Conservation (phyloP, 1,284 basidiomycete species). For the Spongispora temasekensis region DNA sequence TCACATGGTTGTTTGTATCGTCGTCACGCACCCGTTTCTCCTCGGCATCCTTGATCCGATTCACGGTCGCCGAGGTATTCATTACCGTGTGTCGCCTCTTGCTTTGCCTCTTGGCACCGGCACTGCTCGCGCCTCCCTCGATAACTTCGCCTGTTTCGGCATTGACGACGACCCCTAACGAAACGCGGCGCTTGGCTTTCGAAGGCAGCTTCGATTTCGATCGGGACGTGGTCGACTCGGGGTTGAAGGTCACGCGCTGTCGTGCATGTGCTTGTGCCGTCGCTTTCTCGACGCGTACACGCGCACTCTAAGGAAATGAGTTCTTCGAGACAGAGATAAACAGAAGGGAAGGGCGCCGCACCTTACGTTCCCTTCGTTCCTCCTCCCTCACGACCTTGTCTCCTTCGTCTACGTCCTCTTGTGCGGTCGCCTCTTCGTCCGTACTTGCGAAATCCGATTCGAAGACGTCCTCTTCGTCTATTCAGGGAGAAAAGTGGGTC, state of each 20-base stretch:
- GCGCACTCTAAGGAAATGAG: no score
- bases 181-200: no score
- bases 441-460: constrained; percentile 82
- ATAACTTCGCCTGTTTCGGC: constrained; percentile 59
- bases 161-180: no score
- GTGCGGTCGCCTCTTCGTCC: constrained; percentile 69
- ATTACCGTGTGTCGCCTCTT: constrained; percentile 63
- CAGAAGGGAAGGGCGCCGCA: not conserved
- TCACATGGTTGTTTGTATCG: not conserved
- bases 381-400: not conserved
- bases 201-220: not conserved
- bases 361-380: not conserved
- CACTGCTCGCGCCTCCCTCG: constrained; percentile 24
- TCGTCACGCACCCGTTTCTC: constrained; percentile 53
- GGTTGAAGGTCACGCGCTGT: not conserved
- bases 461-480: constrained; percentile 78
- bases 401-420: not conserved
- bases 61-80: constrained; percentile 63
- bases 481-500: no score
- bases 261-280: no score
- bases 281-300: no score
- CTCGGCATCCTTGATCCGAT: constrained; percentile 59
- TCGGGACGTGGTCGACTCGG: not conserved
- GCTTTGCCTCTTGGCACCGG: constrained; percentile 56
- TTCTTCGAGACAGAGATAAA: not conserved